Conservation (phyloP, 176 grass and related monocot species). For the Phoenix roebelenii region DNA sequence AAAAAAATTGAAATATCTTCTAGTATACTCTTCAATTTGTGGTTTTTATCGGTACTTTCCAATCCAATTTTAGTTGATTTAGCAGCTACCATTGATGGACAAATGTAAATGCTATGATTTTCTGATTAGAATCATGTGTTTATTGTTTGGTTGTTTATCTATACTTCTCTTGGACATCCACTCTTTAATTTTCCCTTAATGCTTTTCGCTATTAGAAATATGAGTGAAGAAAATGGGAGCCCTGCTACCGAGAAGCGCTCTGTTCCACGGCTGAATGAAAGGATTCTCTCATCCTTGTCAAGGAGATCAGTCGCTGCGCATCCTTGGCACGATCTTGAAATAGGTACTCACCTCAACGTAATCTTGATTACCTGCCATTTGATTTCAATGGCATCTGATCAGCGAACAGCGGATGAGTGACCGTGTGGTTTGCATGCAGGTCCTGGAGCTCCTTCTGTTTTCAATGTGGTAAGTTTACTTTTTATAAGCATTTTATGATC, state of each 20-base stretch:
- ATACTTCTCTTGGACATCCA: not conserved
- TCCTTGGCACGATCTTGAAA: conserved; percentile 6
- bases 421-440: not conserved
- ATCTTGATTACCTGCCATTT: not conserved
- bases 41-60: too few relatives aligned
- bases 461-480: not conserved
- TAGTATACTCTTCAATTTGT: too few relatives aligned
- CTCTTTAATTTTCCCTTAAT: not conserved
- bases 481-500: not conserved
- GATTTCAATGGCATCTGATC: not conserved
- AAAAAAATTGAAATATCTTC: too few relatives aligned
- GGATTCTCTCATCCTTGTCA: not conserved
- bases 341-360: not conserved
- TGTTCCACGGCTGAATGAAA: not conserved
- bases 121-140: too few relatives aligned
- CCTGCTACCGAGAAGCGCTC: not conserved
- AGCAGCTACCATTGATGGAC: too few relatives aligned
- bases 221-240: not conserved
- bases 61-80: too few relatives aligned
- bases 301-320: conserved; percentile 1
- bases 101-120: too few relatives aligned
- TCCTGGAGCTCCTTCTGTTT: not conserved
- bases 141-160: too few relatives aligned
- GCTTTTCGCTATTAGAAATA: not conserved
- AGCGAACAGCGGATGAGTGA: not conserved